Evolutionary conservation across 495 filamentous ascomycete genomes (phyloP).

Genomic region (Rhizodiscina lignyota): DNA sequence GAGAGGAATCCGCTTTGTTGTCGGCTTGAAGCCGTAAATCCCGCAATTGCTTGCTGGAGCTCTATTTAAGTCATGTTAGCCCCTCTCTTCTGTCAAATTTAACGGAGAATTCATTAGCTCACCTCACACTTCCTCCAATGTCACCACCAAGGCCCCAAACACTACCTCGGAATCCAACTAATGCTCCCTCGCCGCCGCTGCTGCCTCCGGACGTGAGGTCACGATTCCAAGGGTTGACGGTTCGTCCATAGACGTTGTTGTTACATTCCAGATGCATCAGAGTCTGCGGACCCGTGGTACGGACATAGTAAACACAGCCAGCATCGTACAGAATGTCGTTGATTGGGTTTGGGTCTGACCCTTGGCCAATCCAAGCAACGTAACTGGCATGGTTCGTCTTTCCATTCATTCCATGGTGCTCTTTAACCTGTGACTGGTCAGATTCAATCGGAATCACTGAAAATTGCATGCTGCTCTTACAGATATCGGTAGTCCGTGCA

Average conservation of each 20-base stretch:
- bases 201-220: slow-evolving; percentile 12
- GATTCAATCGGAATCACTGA: no score
- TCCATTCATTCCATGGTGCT: slow-evolving; percentile 42
- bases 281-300: slow-evolving; percentile 39
- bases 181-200: slow-evolving; percentile 15
- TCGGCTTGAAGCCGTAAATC: slow-evolving; percentile 50
- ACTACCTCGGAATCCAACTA: slow-evolving; percentile 13
- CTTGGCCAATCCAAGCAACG: slow-evolving; percentile 26
- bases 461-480: no score
- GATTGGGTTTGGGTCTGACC: slow-evolving; percentile 29
- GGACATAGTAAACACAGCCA: slow-evolving; percentile 31
- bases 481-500: slow-evolving; percentile 57
- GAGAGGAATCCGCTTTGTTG: slow-evolving; percentile 37
- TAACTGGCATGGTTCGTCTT: slow-evolving; percentile 32
- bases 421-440: no score
- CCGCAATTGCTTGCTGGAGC: slow-evolving; percentile 48
- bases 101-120: no score
- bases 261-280: slow-evolving; percentile 44
- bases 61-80: no score
- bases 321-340: slow-evolving; percentile 28
- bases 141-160: slow-evolving; percentile 16
- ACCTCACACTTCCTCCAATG: slow-evolving; percentile 14
- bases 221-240: slow-evolving; percentile 12
- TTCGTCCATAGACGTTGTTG: slow-evolving; percentile 40
- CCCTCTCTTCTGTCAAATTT: no score